Percentiles rank a stretch among this genome's conserved stretches.
Evolutionary conservation across 2,329 filamentous ascomycete genomes (phyloP).

Genomic region (Plectosphaerella sp.): DNA sequence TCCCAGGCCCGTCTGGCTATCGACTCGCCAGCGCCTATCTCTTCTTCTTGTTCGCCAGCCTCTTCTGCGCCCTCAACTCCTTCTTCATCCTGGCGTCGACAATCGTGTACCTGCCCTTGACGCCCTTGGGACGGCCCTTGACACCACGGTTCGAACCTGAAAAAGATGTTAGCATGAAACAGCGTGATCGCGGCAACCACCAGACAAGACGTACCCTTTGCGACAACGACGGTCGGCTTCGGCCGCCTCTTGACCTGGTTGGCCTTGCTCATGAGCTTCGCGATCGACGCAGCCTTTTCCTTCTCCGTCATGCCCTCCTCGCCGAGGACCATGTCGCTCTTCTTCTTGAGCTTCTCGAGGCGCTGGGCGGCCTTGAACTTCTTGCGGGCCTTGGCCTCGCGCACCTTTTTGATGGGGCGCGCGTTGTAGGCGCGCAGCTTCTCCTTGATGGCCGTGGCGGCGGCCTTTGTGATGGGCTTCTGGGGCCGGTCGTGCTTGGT

Average conservation of each 20-base stretch:
- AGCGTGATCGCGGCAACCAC: background rate
- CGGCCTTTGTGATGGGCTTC: constrained; percentile 88
- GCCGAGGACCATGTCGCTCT: constrained; percentile 82
- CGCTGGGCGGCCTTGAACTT: constrained; percentile 90
- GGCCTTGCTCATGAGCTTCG: constrained; percentile 75
- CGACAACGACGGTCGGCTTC: constrained; percentile 84
- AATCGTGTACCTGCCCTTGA: constrained; percentile 97
- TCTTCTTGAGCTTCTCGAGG: constrained; percentile 94
- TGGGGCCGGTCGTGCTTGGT: constrained; percentile 74
- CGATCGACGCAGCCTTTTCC: constrained; percentile 86
- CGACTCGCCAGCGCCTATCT: background rate
- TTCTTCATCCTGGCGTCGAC: constrained; percentile 95
- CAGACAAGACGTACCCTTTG: constrained; percentile 50
- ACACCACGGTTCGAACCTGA: constrained; percentile 67
- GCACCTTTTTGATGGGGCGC: constrained; percentile 97
- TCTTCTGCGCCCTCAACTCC: constrained; percentile 85
- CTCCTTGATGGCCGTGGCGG: constrained; percentile 87
- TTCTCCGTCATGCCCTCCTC: constrained; percentile 93
- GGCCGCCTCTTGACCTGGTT: constrained; percentile 81
- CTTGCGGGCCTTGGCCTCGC: constrained; percentile 93
- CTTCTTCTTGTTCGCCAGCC: constrained; percentile 59
- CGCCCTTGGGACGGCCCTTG: constrained; percentile 79
- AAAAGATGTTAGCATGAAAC: background rate
- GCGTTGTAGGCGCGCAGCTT: constrained; percentile 91
- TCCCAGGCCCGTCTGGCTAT: too few species aligned